Conservation (phyloP, 2,329 filamentous ascomycete species). For the Aphanocladium album region DNA sequence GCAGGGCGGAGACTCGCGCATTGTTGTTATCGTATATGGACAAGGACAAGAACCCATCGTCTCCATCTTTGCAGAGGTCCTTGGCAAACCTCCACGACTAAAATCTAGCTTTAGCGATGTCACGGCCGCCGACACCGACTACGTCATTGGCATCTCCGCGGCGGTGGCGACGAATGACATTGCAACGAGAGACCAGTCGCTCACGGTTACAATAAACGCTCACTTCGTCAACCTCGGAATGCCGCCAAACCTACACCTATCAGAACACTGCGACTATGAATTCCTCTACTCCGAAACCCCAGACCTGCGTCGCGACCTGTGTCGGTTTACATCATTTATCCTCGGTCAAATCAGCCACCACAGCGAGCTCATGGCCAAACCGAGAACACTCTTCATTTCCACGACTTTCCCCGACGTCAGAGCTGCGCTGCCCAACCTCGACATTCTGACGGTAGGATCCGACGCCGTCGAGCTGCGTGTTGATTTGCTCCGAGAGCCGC, state of each 20-base stretch:
- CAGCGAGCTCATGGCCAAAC: constrained; percentile 70
- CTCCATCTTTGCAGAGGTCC: constrained; percentile 68
- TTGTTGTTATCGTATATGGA: constrained; percentile 64
- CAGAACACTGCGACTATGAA: constrained; percentile 72
- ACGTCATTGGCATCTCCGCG: constrained; percentile 63
- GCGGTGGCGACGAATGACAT: constrained; percentile 54
- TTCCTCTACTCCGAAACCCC: constrained; percentile 73
- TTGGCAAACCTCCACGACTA: constrained; percentile 66
- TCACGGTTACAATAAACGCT: constrained; percentile 67
- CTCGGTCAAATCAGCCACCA: constrained; percentile 76
- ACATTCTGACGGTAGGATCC: constrained; percentile 80
- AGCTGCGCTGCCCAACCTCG: constrained; percentile 75
- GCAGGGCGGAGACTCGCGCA: constrained; percentile 50
- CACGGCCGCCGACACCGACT: constrained; percentile 49
- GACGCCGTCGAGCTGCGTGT: constrained; percentile 83
- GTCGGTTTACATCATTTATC: constrained; percentile 73
- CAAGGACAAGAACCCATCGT: constrained; percentile 69
- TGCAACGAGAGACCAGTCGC: constrained; percentile 49
- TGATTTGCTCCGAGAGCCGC: constrained; percentile 71
- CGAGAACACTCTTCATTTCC: constrained; percentile 77
- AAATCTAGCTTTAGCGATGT: constrained; percentile 51
- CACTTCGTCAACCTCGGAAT: constrained; percentile 69
- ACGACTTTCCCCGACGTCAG: constrained; percentile 85
- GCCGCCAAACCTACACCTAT: constrained; percentile 61
- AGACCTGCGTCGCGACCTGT: constrained; percentile 69